These are phyloP conservation scores for Petrea volubilis DNA, from an alignment of 257 asterid species.

Conservation along the genomic window DNA sequence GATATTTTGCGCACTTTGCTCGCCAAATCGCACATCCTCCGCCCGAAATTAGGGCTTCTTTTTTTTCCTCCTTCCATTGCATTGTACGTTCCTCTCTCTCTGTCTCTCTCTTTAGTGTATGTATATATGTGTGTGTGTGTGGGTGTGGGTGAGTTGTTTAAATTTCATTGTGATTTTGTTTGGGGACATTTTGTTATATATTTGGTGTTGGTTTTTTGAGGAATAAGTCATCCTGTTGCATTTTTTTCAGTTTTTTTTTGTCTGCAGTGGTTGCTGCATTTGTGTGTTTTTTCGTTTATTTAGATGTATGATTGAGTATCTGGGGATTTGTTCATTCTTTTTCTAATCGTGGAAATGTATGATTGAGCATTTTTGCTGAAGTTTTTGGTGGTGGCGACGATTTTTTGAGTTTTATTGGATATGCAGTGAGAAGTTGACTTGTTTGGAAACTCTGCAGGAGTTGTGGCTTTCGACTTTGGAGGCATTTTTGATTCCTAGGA, in stretches of 20 bases:
- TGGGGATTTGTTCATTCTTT: background rate
- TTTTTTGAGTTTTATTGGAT: background rate
- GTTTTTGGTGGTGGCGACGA: slow-evolving; percentile 1
- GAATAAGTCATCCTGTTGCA: background rate
- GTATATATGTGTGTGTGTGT: background rate
- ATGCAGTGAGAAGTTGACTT: slow-evolving; percentile 14
- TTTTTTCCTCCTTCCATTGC: slow-evolving; percentile 19
- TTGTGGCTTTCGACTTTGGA: slow-evolving; percentile 4
- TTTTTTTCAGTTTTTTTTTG: background rate
- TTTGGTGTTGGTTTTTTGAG: background rate
- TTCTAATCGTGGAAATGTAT: background rate
- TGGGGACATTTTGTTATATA: background rate
- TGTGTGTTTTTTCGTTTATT: background rate
- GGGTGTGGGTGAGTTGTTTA: background rate
- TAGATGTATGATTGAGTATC: background rate
- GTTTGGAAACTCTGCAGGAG: background rate
- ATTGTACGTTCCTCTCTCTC: slow-evolving; percentile 11
- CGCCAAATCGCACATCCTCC: slow-evolving; percentile 16
- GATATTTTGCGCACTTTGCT: slow-evolving; percentile 22
- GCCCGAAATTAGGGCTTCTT: slow-evolving; percentile 30
- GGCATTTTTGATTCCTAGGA: background rate
- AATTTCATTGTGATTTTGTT: background rate
- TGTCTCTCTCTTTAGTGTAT: background rate
- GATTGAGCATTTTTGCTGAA: slow-evolving; percentile 5
- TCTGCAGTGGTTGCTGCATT: slow-evolving; percentile 4